Evolutionary conservation across 2,329 filamentous ascomycete genomes (phyloP), one percentile per base, ranked within the genome.

Genomic region (Penicillium sp.): DNA sequence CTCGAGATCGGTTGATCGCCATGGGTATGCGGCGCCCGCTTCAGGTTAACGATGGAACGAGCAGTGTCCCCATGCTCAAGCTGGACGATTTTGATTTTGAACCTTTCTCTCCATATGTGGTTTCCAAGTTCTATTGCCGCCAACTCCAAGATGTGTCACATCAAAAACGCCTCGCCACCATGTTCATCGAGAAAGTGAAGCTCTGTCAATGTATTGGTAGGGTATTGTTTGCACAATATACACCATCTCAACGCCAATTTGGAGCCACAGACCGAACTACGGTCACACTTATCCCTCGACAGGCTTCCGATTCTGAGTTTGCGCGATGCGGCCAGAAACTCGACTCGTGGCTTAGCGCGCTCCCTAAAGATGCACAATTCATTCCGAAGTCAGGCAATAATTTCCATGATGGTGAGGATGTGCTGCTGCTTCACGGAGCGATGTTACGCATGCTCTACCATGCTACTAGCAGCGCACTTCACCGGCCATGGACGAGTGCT

Each of bases 401-500:
- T 48, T 81, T 86, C 13, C 83, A 83, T 2, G 63, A 74, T 23
- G 74, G 75, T n/a, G 77, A 79, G 48, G 72, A 77, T 40, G 75
- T 78, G 2, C 65, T 86, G 7, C 77, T 83, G 49, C 75, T 96
- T 1, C 90, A 95, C 69, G 84, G 89, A 40, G 89, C 89, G n/a
- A 82, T 96, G 50, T 79, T 96, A 29, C 90, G 94, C 73, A 93
- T 96, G 89, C 86, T 94, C 0, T 96, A 93, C 73, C 91, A 91
- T 74, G 93, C 91, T 1, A 94, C 91, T 1, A 82, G 93, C n/a
- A 94, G 91, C 46, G 91, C 91, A 1, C 81, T 96, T 12, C 90
- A 96, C 73, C 86, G 92, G 25, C 92, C 92, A 2, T 91, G 93
- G 66, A 91, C 95, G 41, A 89, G 88, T 0, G 83, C 84, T 17